phyloP scores from a whole-genome alignment of 2,329 filamentous ascomycete genomes.

The Acephala macrosclerotiorum region DNA sequence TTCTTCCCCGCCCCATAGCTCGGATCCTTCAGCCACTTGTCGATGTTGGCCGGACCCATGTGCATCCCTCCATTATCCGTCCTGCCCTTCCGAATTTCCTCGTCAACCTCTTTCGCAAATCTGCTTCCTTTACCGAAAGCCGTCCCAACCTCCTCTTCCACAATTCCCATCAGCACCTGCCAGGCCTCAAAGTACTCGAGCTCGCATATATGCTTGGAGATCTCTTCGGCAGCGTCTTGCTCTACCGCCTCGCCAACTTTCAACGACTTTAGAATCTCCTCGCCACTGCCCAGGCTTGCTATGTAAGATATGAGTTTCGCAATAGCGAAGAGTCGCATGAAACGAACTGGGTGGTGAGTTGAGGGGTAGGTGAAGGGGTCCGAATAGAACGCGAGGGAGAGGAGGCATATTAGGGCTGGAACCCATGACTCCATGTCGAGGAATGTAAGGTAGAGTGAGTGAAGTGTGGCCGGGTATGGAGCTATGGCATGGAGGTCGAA shows the following conservation, averaged over 20 bases:
- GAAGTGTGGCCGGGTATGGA: conserved; percentile 47
- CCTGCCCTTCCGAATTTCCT: conserved; percentile 57
- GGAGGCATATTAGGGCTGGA: conserved; percentile 55
- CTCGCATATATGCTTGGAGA: conserved; percentile 50
- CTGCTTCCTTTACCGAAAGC: conserved; percentile 56
- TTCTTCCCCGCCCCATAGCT: conserved; percentile 14
- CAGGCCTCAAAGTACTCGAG: conserved; percentile 62
- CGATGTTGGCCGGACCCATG: conserved; percentile 14
- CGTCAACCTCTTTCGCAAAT: conserved; percentile 55
- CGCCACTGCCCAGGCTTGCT: too few relatives aligned
- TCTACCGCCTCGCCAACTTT: not conserved
- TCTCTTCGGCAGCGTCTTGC: not conserved
- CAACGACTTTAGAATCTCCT: not conserved
- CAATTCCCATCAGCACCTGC: conserved; percentile 59
- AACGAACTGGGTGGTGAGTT: conserved; percentile 57
- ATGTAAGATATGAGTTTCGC: conserved; percentile 60
- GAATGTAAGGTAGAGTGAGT: conserved; percentile 52
- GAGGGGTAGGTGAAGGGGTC: conserved; percentile 59
- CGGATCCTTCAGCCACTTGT: conserved; percentile 27
- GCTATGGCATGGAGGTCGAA: conserved; percentile 22
- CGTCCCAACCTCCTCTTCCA: conserved; percentile 50
- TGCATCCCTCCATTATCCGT: conserved; percentile 24
- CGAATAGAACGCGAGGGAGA: conserved; percentile 43
- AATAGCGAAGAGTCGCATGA: conserved; percentile 59
- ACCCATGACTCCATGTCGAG: conserved; percentile 54